Base-by-base conservation (phyloP, 257 asterid genomes). In the Forsythia suspensa region DNA sequence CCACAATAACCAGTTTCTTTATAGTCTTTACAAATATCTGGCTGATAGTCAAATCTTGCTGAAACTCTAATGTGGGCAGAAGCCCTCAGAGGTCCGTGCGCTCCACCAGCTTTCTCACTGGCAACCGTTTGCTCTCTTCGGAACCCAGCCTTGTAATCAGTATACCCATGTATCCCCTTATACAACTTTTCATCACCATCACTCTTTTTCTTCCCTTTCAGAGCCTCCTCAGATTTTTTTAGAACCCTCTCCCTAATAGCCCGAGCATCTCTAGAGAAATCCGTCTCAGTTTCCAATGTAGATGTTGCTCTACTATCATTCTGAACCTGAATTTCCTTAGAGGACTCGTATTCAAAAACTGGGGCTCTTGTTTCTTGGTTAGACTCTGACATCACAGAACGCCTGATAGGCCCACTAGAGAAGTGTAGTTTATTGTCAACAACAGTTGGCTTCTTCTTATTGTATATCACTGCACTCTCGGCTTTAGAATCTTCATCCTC, bases 1-100 rank as follows among this genome's bases (percentile, higher is more conserved):
- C 99, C 99, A 85, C 98, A 96, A 80, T 94, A 94, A 38, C 99
- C 97, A 11, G 98, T 96, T 84, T 94, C 98, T 76, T 96, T 94
- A 81, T 94, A 91, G 80, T 96, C 99, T 81, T 96, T 96, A 70
- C 98, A 96, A 46, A 96, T 92, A 76, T 96, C 98, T 0, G 98
- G 99, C 89, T 96, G 99, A 84, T 94, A 96, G 71, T 96, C 99
- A 59, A 96, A 96, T 84, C 99, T 90, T 1, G 97, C 96, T 0
- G 99, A 93, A 63, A 93, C 98, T 80, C 99, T 88, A 75, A 93
- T 92, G 82, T 91, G 96, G 38, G 98, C 97, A 42, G 98, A 94
- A 77, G 99, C 97, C 80, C 97, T 87, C 46, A 94, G 88, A 59
- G 99, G 98, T 71, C 97, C 98, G 68, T 96, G 97, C 1, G 98